A percentile compares a stretch with the other conserved stretches of the same genome.
Evolutionary conservation across 176 grass and related monocot genomes (phyloP).

Genomic region (Avena sativa): DNA sequence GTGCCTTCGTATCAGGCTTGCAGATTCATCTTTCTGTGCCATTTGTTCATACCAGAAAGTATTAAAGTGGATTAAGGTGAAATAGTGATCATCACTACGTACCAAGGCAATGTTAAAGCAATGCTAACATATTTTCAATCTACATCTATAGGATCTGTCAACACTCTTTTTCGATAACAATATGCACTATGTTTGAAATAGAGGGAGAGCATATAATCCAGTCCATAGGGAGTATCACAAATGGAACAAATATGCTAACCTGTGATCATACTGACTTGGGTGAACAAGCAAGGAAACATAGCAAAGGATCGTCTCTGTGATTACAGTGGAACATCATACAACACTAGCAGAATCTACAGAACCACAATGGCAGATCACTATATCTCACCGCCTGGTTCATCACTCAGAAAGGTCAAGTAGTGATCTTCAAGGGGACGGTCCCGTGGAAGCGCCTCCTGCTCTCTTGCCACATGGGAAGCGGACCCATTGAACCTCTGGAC

Average conservation of each 20-base stretch:
- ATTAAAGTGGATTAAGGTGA: background rate
- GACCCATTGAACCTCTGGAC: slow-evolving; percentile 51
- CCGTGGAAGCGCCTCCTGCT: slow-evolving; percentile 33
- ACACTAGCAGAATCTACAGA: background rate
- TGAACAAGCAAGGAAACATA: background rate
- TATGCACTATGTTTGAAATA: too few species aligned
- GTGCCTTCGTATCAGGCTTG: background rate
- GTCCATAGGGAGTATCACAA: background rate
- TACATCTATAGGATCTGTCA: background rate
- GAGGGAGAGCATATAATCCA: too few species aligned
- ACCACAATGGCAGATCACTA: slow-evolving; percentile 6
- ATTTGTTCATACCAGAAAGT: background rate
- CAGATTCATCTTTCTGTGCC: background rate
- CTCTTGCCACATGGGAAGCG: slow-evolving; percentile 43
- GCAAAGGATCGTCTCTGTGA: background rate
- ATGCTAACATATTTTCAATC: background rate
- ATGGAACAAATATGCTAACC: background rate
- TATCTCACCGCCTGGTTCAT: slow-evolving; percentile 48
- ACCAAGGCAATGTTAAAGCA: background rate
- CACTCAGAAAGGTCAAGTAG: slow-evolving; percentile 44
- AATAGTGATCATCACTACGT: background rate
- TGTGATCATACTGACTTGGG: background rate
- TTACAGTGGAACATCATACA: background rate
- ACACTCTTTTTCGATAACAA: background rate
- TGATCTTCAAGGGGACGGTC: slow-evolving; percentile 51